These are phyloP conservation scores for Penicillium psychrofluorescens DNA, from an alignment of 495 filamentous ascomycete species.

Conservation along the genomic window DNA sequence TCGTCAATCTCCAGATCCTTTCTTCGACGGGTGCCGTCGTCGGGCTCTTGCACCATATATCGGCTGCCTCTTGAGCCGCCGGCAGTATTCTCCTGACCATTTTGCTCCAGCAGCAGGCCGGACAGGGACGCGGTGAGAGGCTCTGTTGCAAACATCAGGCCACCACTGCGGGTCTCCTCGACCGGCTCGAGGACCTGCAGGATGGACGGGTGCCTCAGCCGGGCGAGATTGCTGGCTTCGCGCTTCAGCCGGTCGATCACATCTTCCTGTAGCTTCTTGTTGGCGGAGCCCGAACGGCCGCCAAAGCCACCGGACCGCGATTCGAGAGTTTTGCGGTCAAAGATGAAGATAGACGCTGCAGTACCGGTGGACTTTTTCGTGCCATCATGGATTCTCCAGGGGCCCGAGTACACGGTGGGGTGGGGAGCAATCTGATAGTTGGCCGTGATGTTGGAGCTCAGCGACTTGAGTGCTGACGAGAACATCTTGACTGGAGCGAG, in stretches of 20 bases:
- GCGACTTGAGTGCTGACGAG: constrained; percentile 82
- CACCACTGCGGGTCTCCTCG: constrained; percentile 84
- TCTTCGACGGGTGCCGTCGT: constrained; percentile 64
- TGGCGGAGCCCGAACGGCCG: constrained; percentile 53
- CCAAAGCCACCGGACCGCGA: constrained; percentile 51
- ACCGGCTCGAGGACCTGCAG: constrained; percentile 92
- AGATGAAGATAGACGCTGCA: constrained; percentile 85
- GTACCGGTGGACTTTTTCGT: constrained; percentile 93
- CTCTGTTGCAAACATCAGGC: constrained; percentile 94
- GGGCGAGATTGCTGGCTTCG: constrained; percentile 79
- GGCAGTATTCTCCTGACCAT: constrained; percentile 66
- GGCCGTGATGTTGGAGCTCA: constrained; percentile 81
- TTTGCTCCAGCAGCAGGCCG: constrained; percentile 76
- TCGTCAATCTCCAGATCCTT: constrained; percentile 94
- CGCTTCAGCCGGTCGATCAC: constrained; percentile 85
- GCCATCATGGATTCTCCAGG: constrained; percentile 95
- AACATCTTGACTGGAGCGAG: constrained; percentile 58
- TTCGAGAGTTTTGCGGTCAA: constrained; percentile 82
- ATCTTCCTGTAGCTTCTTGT: constrained; percentile 79
- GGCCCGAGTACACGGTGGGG: constrained; percentile 67
- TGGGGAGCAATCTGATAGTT: constrained; percentile 75
- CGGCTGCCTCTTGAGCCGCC: constrained; percentile 62
- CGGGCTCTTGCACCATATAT: constrained; percentile 73
- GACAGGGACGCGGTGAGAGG: constrained; percentile 81
- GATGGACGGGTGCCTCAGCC: constrained; percentile 82